These are phyloP conservation scores for Beta corolliflora DNA, from an alignment of 179 eudicot genomes.

Conservation along the genomic window DNA sequence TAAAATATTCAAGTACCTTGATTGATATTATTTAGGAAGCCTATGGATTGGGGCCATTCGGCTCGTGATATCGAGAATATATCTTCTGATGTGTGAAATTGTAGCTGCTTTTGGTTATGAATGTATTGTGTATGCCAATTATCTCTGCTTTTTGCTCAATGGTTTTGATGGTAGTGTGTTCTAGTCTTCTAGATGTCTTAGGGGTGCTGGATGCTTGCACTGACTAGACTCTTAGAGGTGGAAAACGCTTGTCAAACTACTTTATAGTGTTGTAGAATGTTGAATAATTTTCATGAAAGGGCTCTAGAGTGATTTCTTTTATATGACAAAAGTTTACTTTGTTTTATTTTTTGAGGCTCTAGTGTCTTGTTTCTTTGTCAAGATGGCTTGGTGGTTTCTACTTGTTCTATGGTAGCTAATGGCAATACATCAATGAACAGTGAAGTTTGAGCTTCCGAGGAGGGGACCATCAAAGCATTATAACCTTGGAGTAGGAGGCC, in stretches of 20 bases:
- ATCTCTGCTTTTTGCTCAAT: background rate
- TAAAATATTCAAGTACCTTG: too few species aligned
- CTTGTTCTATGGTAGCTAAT: conserved; percentile 9
- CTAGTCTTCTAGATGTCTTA: background rate
- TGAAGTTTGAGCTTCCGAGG: conserved; percentile 15
- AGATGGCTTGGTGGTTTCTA: background rate
- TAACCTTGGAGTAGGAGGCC: conserved; percentile 10
- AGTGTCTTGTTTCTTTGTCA: background rate
- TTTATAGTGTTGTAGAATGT: background rate
- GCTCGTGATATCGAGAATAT: too few species aligned
- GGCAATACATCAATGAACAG: conserved; percentile 12
- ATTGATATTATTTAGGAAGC: background rate
- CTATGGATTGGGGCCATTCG: background rate
- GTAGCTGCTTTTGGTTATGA: background rate
- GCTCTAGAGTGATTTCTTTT: background rate
- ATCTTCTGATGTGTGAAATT: background rate
- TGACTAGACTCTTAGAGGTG: background rate
- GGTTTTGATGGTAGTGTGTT: background rate
- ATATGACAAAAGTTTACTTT: background rate
- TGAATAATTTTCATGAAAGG: background rate
- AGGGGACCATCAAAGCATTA: conserved; percentile 19
- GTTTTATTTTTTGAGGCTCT: background rate
- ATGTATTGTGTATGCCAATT: background rate
- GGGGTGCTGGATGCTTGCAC: background rate
- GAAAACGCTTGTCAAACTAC: background rate